A percentile compares a stretch with the other conserved stretches of the same genome.
These are phyloP conservation scores for Theobroma grandiflorum DNA, from an alignment of 441 rosid species.

Conservation along the genomic window DNA sequence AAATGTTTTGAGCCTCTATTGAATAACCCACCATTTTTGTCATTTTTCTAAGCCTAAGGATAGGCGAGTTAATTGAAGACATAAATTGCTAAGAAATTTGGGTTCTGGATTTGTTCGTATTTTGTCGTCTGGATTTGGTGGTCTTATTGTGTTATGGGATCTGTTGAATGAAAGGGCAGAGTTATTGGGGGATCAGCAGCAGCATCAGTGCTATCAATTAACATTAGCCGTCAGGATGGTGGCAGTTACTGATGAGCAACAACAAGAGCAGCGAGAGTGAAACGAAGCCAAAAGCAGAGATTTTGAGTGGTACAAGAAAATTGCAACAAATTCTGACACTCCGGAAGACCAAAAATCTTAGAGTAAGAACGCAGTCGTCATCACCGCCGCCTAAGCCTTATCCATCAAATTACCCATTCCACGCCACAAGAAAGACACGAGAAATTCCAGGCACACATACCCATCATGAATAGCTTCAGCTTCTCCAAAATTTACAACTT, in stretches of 20 bases:
- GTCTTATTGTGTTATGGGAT: slow-evolving; percentile 47
- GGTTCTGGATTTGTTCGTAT: slow-evolving; percentile 26
- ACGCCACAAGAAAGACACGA: too few species aligned
- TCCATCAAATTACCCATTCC: too few species aligned
- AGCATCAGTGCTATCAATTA: too few species aligned
- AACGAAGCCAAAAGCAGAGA: neutral
- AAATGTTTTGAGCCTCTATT: neutral
- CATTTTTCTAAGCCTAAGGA: neutral
- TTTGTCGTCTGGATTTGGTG: slow-evolving; percentile 34
- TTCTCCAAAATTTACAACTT: slow-evolving; percentile 28
- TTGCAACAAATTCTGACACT: slow-evolving; percentile 18
- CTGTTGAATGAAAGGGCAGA: slow-evolving; percentile 55
- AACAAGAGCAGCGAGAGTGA: slow-evolving; percentile 31
- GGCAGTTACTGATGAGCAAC: slow-evolving; percentile 44
- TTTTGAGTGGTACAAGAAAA: slow-evolving; percentile 6
- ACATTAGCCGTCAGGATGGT: slow-evolving; percentile 54
- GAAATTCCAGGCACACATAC: too few species aligned
- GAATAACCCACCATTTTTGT: slow-evolving; percentile 26
- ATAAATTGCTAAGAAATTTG: slow-evolving; percentile 9
- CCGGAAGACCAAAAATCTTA: slow-evolving; percentile 13
- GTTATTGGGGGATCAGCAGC: slow-evolving; percentile 46
- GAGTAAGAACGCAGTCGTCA: too few species aligned
- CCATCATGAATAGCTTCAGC: neutral
- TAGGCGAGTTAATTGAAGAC: neutral
- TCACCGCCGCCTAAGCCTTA: too few species aligned